Conservation (phyloP, 306 rosid species). For the Comarum palustre region DNA sequence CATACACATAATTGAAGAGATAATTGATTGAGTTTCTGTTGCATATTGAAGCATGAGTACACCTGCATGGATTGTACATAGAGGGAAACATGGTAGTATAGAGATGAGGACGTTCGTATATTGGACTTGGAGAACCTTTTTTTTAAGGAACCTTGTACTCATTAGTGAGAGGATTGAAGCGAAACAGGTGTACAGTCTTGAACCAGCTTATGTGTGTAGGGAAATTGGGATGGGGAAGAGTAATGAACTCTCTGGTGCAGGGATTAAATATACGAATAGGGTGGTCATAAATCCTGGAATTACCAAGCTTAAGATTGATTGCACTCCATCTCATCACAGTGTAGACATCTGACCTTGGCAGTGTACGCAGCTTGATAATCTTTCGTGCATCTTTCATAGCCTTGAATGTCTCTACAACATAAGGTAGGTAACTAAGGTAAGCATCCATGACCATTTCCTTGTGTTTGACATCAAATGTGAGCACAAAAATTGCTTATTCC, state of each 20-base stretch:
- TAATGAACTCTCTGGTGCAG: no score
- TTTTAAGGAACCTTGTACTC: no score
- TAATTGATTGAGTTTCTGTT: background rate
- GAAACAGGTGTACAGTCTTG: no score
- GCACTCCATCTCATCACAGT: constrained; percentile 42
- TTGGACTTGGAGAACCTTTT: no score
- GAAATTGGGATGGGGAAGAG: no score
- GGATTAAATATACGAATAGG: no score
- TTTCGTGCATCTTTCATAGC: background rate
- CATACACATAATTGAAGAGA: background rate
- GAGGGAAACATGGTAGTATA: background rate
- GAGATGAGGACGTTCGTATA: background rate
- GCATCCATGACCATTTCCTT: constrained; percentile 3
- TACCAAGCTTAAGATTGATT: constrained; percentile 50
- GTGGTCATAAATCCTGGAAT: no score
- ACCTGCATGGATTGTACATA: background rate
- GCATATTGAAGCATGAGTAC: background rate
- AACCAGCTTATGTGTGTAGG: no score
- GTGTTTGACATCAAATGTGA: background rate
- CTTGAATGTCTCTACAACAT: background rate
- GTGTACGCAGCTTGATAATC: background rate
- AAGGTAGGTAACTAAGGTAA: background rate
- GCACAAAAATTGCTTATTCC: background rate
- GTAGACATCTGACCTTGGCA: background rate
- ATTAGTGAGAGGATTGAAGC: no score